Evolutionary conservation across 202 grass and related monocot species (phyloP), one percentile per base, ranked within the genome.

Genomic region (Bolboschoenoplectus hybrid): DNA sequence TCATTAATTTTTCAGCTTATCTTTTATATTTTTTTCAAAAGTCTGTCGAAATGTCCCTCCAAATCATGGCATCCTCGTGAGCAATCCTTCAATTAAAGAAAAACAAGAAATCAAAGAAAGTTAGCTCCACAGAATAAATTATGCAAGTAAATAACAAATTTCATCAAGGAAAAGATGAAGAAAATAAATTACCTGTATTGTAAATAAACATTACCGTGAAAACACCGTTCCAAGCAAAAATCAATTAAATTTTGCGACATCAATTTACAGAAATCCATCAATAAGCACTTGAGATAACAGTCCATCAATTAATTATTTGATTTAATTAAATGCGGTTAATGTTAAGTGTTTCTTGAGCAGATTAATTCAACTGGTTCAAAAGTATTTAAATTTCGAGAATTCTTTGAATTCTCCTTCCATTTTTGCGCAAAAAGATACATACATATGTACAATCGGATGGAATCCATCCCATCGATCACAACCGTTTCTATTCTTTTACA

Each of bases 401-500:
- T 84, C 81, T 69, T 84, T 36, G 62, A 84, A 70, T 84, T 69
- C 82, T 71, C 32, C 17, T 72, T 84, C 63, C 36, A 72, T 70
- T 26, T 26, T 26, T 69, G 82, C 82, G 17, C 47, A 7, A 72
- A 26, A 84, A 56, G 45, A 68, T 39, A 13, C 35, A 41, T 41
- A 68, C 65, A 84, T 84, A 70, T 44, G 81, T 57, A 84, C 64
- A 70, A 84, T 55, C 45, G 7, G 63, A 44, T 71, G 4, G 34
- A 71, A 84, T 16, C 82, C 58, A 84, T 41, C 81, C 58, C 56
- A 70, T 56, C 81, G 46, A 57, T 69, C 63, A 32, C 82, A 55
- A 67, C 34, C 9, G 36, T 47, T 71, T 67, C 35, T 60, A 41
- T 84, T 82, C 80, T 62, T 69, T 80, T 84, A 84, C 49, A 84